A percentile compares a stretch with the other conserved stretches of the same genome.
phyloP scores from a whole-genome alignment of 176 grass and related monocot genomes.

The Musa troglodytarum region DNA sequence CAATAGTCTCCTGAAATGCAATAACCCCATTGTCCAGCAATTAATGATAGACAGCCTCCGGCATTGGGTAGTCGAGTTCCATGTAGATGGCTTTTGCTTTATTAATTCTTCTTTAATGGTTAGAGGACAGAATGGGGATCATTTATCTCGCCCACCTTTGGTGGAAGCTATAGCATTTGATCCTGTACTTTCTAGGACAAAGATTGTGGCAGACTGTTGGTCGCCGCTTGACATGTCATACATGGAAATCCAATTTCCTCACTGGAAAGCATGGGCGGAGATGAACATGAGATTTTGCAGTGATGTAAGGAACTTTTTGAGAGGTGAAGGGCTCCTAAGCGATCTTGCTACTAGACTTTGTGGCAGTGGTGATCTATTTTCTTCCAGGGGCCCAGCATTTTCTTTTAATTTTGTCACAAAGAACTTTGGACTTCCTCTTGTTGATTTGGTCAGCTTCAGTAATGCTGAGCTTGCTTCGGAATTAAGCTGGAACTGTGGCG shows the following conservation, averaged over 20 bases:
- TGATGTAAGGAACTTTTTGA: constrained; percentile 80
- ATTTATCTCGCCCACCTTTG: constrained; percentile 60
- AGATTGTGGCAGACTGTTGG: constrained; percentile 86
- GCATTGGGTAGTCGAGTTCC: constrained; percentile 87
- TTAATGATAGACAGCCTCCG: constrained; percentile 92
- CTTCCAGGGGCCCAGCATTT: constrained; percentile 69
- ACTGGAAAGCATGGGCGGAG: constrained; percentile 90
- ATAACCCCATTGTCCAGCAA: constrained; percentile 49
- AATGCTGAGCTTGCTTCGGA: constrained; percentile 44
- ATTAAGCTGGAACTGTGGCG: constrained; percentile 89
- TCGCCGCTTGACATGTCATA: constrained; percentile 59
- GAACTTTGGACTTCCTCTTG: constrained; percentile 70
- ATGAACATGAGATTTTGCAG: constrained; percentile 59
- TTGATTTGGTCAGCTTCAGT: constrained; percentile 88
- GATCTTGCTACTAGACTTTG: constrained; percentile 76
- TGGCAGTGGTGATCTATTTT: constrained; percentile 79
- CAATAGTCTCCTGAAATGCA: constrained; percentile 50
- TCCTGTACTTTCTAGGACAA: constrained; percentile 70
- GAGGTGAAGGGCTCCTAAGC: constrained; percentile 51
- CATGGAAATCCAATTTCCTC: constrained; percentile 69
- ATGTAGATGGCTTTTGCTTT: constrained; percentile 90
- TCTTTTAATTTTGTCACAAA: constrained; percentile 83
- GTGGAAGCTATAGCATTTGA: constrained; percentile 87
- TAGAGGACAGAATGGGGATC: constrained; percentile 32
- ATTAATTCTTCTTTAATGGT: constrained; percentile 75